These are phyloP conservation scores for Salisapilia sapeloensis DNA, from an alignment of 352 stramenopile species.

Conservation along the genomic window DNA sequence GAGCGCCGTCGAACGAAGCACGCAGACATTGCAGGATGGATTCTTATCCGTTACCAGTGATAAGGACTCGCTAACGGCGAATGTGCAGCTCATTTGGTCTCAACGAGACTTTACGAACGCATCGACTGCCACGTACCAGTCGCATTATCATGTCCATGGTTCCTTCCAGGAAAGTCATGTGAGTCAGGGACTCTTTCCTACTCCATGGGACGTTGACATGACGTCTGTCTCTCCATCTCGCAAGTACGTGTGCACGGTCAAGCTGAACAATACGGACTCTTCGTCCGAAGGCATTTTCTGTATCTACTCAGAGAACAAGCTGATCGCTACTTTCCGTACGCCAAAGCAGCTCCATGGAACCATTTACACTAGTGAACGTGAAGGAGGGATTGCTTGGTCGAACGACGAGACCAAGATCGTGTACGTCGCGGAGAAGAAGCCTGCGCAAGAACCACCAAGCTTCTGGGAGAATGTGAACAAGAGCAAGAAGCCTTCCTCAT, in stretches of 20 bases:
- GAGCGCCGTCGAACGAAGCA: slow-evolving; percentile 17
- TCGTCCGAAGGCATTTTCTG: slow-evolving; percentile 26
- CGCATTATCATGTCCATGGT: slow-evolving; percentile 21
- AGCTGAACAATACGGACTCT: slow-evolving; percentile 9
- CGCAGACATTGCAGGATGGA: slow-evolving; percentile 28
- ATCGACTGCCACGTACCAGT: slow-evolving; percentile 29
- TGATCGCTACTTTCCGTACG: slow-evolving; percentile 35
- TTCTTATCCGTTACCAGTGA: slow-evolving; percentile 19
- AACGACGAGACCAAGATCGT: slow-evolving; percentile 49
- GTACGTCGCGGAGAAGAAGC: slow-evolving; percentile 64
- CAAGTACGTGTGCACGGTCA: slow-evolving; percentile 32
- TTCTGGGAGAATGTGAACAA: slow-evolving; percentile 48
- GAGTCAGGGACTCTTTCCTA: slow-evolving; percentile 14
- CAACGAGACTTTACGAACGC: slow-evolving; percentile 43
- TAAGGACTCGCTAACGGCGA: slow-evolving; percentile 5
- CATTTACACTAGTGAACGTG: slow-evolving; percentile 52
- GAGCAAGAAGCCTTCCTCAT: slow-evolving; percentile 8
- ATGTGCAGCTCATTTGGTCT: slow-evolving; percentile 36
- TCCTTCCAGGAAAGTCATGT: slow-evolving; percentile 8
- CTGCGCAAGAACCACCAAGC: slow-evolving; percentile 12
- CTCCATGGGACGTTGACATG: slow-evolving; percentile 14
- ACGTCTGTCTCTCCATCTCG: slow-evolving; percentile 39
- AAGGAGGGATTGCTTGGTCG: slow-evolving; percentile 59
- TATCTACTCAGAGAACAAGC: slow-evolving; percentile 18
- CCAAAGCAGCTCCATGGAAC: slow-evolving; percentile 48